phyloP scores from a whole-genome alignment of 441 rosid genomes.

The Gossypium schwendimanii region DNA sequence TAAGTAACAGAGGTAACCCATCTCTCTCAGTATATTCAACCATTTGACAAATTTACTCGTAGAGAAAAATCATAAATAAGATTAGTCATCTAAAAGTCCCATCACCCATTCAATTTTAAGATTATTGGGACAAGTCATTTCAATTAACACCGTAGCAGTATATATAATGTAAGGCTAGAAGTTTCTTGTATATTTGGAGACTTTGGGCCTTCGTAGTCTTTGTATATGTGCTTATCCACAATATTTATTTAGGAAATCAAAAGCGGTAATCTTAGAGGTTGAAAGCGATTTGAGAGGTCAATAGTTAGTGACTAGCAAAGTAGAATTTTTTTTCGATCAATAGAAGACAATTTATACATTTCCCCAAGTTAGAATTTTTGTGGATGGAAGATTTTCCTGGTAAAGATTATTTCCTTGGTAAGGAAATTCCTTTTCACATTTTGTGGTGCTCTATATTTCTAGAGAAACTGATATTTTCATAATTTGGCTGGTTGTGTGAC shows the following conservation, averaged over 20 bases:
- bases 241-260: conserved; percentile 21
- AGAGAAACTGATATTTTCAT: background rate
- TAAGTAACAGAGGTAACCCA: background rate
- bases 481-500: background rate
- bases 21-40: background rate
- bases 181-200: background rate
- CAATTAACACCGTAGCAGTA: background rate
- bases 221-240: conserved; percentile 24
- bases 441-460: conserved; percentile 11
- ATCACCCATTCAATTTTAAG: conserved; percentile 1
- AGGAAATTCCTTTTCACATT: background rate
- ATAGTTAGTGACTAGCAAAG: background rate
- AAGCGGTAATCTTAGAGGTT: conserved; percentile 21
- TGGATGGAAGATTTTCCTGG: conserved; percentile 33
- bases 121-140: background rate
- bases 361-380: conserved; percentile 1
- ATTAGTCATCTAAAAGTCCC: conserved; percentile 4
- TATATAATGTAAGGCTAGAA: background rate
- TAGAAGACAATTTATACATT: background rate
- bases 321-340: background rate
- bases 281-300: conserved; percentile 25
- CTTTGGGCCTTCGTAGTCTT: background rate
- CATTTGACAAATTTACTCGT: background rate
- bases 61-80: background rate
- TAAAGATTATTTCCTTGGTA: conserved; percentile 4